Percentiles rank a stretch among this genome's conserved stretches.
Evolutionary conservation across 2,329 filamentous ascomycete species (phyloP).

Genomic region (Colletotrichum shisoi): DNA sequence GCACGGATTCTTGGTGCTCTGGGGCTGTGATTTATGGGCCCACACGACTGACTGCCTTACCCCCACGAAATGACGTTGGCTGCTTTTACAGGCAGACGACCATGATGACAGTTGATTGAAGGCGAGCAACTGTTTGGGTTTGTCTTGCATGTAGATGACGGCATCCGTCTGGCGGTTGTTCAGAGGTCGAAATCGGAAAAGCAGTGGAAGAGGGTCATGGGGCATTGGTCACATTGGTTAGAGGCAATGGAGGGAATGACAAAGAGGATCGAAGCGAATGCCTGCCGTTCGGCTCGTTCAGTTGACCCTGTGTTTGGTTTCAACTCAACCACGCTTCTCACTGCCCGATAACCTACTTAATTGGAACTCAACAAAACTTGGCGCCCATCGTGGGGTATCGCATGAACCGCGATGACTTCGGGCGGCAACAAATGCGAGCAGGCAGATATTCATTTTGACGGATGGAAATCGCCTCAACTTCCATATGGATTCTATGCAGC

Average conservation of each 20-base stretch:
- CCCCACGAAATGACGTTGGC: conserved; percentile 15
- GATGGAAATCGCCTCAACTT: background rate
- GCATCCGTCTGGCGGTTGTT: background rate
- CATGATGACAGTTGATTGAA: background rate
- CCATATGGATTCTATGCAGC: too few species aligned
- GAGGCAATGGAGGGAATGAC: background rate
- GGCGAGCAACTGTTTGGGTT: background rate
- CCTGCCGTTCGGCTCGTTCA: background rate
- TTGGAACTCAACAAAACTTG: background rate
- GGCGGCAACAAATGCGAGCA: background rate
- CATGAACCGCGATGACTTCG: background rate
- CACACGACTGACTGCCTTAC: background rate
- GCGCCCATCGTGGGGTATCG: background rate
- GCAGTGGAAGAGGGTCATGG: too few species aligned
- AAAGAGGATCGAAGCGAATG: background rate
- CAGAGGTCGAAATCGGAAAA: background rate
- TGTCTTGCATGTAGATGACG: background rate
- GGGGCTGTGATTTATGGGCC: background rate
- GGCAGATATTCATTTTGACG: background rate
- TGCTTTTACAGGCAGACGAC: background rate
- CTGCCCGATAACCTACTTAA: background rate
- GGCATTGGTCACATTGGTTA: background rate
- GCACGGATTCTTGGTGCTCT: background rate
- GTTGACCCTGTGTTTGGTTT: conserved; percentile 5
- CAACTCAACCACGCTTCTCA: background rate